Base-by-base conservation (phyloP, 371 early-diverging fungal genomes). In the Choanephora cucurbitarum region DNA sequence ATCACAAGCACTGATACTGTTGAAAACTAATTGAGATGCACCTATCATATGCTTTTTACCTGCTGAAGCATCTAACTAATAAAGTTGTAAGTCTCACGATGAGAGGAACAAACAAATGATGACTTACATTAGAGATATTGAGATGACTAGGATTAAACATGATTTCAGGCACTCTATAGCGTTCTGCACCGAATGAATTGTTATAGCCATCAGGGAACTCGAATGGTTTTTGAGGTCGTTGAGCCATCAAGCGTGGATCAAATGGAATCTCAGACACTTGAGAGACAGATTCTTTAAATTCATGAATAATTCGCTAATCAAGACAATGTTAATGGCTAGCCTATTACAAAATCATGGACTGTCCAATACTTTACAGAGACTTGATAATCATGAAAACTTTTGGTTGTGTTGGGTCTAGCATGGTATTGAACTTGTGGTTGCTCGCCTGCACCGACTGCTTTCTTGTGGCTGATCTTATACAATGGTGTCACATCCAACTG, bases 141-240 rank as follows among this genome's bases (percentile, higher is more conserved):
- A 47, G 45, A 45, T 58, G 41, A 7, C 24, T 15, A 24, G 52
- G 57, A 22, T 62, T 51, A 72, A 96, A 97, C 54, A 98, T 67
- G 15, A 87, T 78, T 67, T 98, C 99, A 1, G 93, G 89, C 10
- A 87, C 60, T 53, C 79, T 77, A 67, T 85, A 96, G 21, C 99
- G 84, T 51, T 93, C 90, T 7, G 80, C 57, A 22, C 91, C 93
- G 71, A 94, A 90, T 15, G 80, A 69, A 57, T 82, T 73, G 66
- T 94, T 96, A 73, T 88, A 97, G 18, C 99, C 99, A 61, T 93
- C 91, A 32, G 97, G 92, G 58, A 99, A 95, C 74, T 99, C 99
- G 61, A 88, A 96, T 23, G 90, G 79, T 58, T 91, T 91, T 58
- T 85, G 83, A 33, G 90, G 88, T 23, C 87, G 79, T 34, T 75